Base-by-base conservation (phyloP, 2,329 filamentous ascomycete species). In the Clarireedia paspali region DNA sequence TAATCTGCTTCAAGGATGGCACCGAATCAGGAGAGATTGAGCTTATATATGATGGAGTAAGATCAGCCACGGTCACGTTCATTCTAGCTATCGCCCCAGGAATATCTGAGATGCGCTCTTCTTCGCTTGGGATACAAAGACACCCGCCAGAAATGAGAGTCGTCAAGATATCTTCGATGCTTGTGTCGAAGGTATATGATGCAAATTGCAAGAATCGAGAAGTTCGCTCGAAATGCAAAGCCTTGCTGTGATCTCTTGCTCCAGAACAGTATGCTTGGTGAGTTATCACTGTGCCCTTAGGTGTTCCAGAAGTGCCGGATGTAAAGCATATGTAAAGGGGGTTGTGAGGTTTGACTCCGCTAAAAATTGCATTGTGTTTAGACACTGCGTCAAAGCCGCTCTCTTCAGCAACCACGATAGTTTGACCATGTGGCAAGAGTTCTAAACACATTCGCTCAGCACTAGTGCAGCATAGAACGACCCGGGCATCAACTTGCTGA, bases 321-420 rank as follows among this genome's bases (percentile, higher is more conserved):
- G 75, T 76, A 58, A 75, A 76, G 53, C 68, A 72, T 0, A 77
- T 26, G 54, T 75, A 77, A 0, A 72, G 72, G 23, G 54, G 48
- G 9, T 51, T 49, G 30, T 36, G n/a, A n/a, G 51, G 51, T n/a
- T 42, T 34, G 17, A 46, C 54, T 42, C 27, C 23, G 15, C 34
- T 53, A 12, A 27, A 3, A 40, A 40, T 10, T 47, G 12, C n/a
- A 44, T 38, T 15, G 0, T 9, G 15, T 4, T 7, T 27, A 44
- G 42, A 5, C 20, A 12, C 4, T 20, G 5, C 15, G 36, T 15
- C n/a, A 47, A 38, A 10, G 34, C 42, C 12, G 27, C n/a, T 47
- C 20, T 53, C 15, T 12, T 47, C 23, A 5, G 20, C 34, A 23
- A 53, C 34, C 1, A 47, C 51, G 20, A 53, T 24, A 20, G 23